Conservation (phyloP, 129 eudicot species). For the Helianthus tuberosus region DNA sequence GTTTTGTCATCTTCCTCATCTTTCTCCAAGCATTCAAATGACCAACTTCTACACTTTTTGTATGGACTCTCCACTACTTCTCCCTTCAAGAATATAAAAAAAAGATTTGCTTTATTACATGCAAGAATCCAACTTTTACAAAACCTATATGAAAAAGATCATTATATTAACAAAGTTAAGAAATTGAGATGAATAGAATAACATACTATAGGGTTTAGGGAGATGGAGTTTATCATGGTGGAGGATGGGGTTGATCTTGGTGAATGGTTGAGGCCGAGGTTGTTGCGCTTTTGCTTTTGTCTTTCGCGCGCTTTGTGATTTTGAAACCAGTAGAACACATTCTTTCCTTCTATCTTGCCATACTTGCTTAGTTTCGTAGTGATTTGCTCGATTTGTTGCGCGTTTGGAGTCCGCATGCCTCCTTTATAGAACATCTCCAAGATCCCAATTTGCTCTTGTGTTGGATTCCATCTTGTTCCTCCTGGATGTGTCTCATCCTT, state of each 20-base stretch:
- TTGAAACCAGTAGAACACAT: constrained; percentile 87
- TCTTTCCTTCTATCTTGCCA: constrained; percentile 80
- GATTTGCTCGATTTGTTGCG: constrained; percentile 77
- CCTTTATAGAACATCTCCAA: constrained; percentile 67
- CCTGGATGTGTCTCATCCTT: constrained; percentile 79
- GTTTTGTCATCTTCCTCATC: constrained; percentile 58
- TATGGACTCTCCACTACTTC: constrained; percentile 52
- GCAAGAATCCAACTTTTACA: constrained; percentile 30
- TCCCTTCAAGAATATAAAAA: constrained; percentile 38
- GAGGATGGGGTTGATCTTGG: constrained; percentile 47
- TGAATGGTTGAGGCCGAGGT: constrained; percentile 52
- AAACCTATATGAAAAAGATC: constrained; percentile 3
- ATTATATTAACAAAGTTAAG: not conserved
- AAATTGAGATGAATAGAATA: not conserved
- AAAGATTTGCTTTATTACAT: constrained; percentile 1
- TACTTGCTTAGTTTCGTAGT: constrained; percentile 55
- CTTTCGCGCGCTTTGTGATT: constrained; percentile 84
- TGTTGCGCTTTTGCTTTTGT: constrained; percentile 79
- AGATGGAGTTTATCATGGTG: constrained; percentile 42
- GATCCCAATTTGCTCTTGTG: constrained; percentile 82
- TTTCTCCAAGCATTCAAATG: constrained; percentile 61
- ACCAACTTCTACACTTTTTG: constrained; percentile 84
- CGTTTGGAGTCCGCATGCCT: constrained; percentile 76
- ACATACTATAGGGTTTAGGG: constrained; percentile 56
- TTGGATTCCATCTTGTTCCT: constrained; percentile 95